Base-by-base conservation (phyloP, 139 green algal species). In the Gonium pectorale region DNA sequence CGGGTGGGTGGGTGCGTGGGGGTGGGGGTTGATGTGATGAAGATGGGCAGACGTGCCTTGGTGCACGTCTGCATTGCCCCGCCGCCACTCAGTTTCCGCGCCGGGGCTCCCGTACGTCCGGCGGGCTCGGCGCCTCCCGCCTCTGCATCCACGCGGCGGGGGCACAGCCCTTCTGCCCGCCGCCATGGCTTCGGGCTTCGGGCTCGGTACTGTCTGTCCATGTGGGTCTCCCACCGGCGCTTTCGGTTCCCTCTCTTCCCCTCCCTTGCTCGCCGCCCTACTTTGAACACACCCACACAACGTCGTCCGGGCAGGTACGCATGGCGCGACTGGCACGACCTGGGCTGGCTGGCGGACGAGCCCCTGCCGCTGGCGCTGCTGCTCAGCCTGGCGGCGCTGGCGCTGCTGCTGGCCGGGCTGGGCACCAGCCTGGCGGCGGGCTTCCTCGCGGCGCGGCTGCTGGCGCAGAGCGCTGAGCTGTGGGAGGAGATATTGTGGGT, bases 401-500 rank as follows among this genome's bases (percentile, higher is more conserved):
- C 40, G 26, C 2, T 13, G 73, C 38, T 81, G 52, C 9, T 54
- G 31, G 11, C 26, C 11, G 73, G 73, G 11, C 5, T 3, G 52
- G 27, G 6, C 54, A 81, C 27, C 52, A 26, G 21, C 31, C 49
- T 64, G 38, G 51, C 71, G 6, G 73, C 73, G 13, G 54, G 54
- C 17, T 81, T 46, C 40, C 46, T 66, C 40, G 79, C 49, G 38
- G 13, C 31, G 40, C 9, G 66, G 64, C 64, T 82, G 46, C 26
- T 44, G 40, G 9, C 63, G 62, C 66, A 67, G 79, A 43, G 49
- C 46, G 8, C 21, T 0, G 26, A 81, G 73, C 33, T 41, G 54
- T 68, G 52, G 73, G 52, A 68, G 54, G 73, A 81, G 54, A 85
- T 78, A 1, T 0, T 66, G 79, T 85, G 62, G 51, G 67, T 43